phyloP scores from a whole-genome alignment of 306 rosid species.

The Glycine tomentella region DNA sequence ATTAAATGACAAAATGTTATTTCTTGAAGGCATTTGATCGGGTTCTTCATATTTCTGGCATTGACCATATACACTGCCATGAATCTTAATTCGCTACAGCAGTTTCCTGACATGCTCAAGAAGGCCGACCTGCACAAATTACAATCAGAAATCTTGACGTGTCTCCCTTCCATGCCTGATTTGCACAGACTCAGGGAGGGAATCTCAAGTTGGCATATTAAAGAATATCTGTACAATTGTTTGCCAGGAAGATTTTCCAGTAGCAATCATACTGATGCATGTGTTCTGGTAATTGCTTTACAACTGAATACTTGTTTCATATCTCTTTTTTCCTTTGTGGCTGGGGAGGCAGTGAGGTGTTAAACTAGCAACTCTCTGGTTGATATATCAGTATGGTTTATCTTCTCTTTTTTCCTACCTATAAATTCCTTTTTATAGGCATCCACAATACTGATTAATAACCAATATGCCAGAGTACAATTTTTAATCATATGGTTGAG shows the following conservation, averaged over 20 bases:
- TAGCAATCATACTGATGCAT: conserved; percentile 74
- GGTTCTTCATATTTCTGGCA: conserved; percentile 90
- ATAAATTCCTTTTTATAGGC: conserved; percentile 1
- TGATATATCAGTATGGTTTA: conserved; percentile 9
- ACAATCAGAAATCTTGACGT: conserved; percentile 70
- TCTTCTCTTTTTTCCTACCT: conserved; percentile 8
- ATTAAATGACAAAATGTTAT: conserved; percentile 26
- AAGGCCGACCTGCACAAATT: conserved; percentile 80
- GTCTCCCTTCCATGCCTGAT: conserved; percentile 88
- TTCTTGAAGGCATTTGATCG: conserved; percentile 89
- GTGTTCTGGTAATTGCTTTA: conserved; percentile 76
- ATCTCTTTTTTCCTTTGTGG: not conserved
- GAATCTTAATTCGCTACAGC: conserved; percentile 73
- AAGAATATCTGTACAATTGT: conserved; percentile 81
- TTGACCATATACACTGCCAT: conserved; percentile 91
- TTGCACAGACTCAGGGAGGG: conserved; percentile 71
- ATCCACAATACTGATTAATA: conserved; percentile 15
- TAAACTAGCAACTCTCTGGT: conserved; percentile 18
- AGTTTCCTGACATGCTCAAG: conserved; percentile 72
- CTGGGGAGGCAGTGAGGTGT: conserved; percentile 16
- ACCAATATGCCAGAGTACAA: not conserved
- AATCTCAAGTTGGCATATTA: conserved; percentile 79
- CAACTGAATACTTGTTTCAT: conserved; percentile 18
- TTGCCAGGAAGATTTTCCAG: conserved; percentile 84
- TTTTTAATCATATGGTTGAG: not conserved